These are phyloP conservation scores for Nakaseomyces nivariensis DNA, from an alignment of 1,139 yeast species.

Conservation along the genomic window DNA sequence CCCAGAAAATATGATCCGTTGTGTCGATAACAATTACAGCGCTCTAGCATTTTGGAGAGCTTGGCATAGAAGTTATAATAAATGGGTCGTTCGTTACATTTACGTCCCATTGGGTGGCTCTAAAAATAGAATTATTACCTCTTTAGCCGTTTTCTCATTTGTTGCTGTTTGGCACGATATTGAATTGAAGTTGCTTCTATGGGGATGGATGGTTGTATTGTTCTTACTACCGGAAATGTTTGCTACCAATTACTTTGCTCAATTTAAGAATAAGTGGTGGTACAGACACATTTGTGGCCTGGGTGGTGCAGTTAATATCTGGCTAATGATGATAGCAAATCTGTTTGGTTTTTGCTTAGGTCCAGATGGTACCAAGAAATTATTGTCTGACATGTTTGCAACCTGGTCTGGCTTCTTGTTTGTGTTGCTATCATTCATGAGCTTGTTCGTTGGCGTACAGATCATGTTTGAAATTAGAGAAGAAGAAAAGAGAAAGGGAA, in stretches of 20 bases:
- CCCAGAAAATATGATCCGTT: constrained; percentile 95
- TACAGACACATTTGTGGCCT: constrained; percentile 72
- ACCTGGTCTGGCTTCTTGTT: constrained; percentile 61
- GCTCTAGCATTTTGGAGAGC: constrained; percentile 96
- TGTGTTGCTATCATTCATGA: constrained; percentile 51
- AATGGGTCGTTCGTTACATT: constrained; percentile 76
- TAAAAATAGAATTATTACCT: constrained; percentile 54
- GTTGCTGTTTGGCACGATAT: constrained; percentile 99
- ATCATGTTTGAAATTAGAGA: constrained; percentile 93
- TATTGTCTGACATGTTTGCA: constrained; percentile 61
- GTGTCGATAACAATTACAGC: constrained; percentile 89
- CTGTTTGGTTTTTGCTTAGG: constrained; percentile 92
- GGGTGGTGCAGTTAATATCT: constrained; percentile 83
- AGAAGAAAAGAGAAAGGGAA: constrained; percentile 72
- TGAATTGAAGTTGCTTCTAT: constrained; percentile 67
- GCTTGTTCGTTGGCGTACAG: constrained; percentile 77
- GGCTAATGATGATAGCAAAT: constrained; percentile 98
- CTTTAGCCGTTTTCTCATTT: constrained; percentile 84
- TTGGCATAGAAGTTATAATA: constrained; percentile 92
- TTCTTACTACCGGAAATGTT: constrained; percentile 81
- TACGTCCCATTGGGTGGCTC: constrained; percentile 89
- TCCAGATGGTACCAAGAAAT: constrained; percentile 62
- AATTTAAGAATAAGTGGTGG: constrained; percentile 47
- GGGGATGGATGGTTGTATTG: constrained; percentile 94
- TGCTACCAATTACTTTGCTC: constrained; percentile 40